These are phyloP conservation scores for Trichoderma afroharzianum DNA, from an alignment of 2,329 filamentous ascomycete genomes.

Conservation along the genomic window DNA sequence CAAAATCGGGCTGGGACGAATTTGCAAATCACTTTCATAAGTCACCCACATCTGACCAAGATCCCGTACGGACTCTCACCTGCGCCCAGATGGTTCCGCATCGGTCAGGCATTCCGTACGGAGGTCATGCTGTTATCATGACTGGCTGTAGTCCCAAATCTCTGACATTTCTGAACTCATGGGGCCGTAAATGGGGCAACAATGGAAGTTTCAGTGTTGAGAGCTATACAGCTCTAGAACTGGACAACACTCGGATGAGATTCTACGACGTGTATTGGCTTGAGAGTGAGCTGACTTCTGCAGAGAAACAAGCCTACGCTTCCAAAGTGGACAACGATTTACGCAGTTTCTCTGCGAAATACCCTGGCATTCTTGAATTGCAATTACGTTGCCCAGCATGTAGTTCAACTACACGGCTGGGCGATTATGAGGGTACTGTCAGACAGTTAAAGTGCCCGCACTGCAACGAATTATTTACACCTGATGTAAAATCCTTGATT, in stretches of 20 bases:
- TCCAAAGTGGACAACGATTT: not conserved
- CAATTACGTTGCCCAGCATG: not conserved
- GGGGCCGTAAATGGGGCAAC: too few species aligned
- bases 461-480: not conserved
- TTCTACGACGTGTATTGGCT: fast-evolving
- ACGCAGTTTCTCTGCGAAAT: not conserved
- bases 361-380: not conserved
- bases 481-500: not conserved
- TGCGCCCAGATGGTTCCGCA: too few species aligned
- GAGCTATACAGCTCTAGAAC: not conserved
- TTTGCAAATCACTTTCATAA: too few species aligned
- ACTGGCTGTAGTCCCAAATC: too few species aligned
- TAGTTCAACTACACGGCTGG: not conserved
- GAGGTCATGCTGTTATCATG: too few species aligned
- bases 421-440: not conserved
- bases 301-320: not conserved
- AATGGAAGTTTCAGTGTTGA: too few species aligned
- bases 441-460: not conserved
- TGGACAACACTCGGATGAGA: fast-evolving
- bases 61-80: too few species aligned
- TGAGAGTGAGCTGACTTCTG: fast-evolving
- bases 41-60: too few species aligned
- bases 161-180: too few species aligned
- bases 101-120: too few species aligned
- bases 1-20: too few species aligned